A percentile compares a stretch with the other conserved stretches of the same genome.
Conservation (phyloP, 1,284 basidiomycete species). For the Austroboletus olivaceoglutinosus region DNA sequence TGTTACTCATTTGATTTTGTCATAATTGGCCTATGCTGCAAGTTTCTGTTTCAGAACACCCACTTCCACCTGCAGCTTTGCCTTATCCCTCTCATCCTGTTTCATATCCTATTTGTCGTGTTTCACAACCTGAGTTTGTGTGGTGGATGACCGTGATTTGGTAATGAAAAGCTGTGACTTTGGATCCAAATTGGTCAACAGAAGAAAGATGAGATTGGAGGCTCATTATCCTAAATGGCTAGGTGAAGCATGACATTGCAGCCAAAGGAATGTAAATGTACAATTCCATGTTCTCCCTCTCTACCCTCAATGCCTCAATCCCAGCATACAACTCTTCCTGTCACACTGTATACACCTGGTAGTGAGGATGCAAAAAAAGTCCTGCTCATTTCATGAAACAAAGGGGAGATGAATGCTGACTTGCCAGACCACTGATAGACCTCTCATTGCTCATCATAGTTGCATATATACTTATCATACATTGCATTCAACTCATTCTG, state of each 20-base stretch:
- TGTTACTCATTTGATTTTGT: slow-evolving; percentile 95
- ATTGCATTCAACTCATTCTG: slow-evolving; percentile 95
- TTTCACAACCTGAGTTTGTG: slow-evolving; percentile 20
- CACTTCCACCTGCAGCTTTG: slow-evolving; percentile 55
- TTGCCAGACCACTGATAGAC: background rate
- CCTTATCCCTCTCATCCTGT: slow-evolving; percentile 16
- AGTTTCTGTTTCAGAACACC: slow-evolving; percentile 66
- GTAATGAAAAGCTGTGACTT: slow-evolving; percentile 13
- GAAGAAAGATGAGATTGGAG: slow-evolving; percentile 63
- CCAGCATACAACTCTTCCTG: slow-evolving; percentile 91
- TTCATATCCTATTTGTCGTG: slow-evolving; percentile 18
- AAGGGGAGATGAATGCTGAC: background rate
- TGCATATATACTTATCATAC: slow-evolving; percentile 92
- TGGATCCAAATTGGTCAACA: slow-evolving; percentile 43
- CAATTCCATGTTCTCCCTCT: slow-evolving; percentile 74
- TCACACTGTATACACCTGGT: background rate
- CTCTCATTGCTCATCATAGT: slow-evolving; percentile 87
- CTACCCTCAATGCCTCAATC: slow-evolving; percentile 84
- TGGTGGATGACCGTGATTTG: slow-evolving; percentile 23
- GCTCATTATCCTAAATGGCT: slow-evolving; percentile 62
- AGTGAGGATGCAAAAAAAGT: slow-evolving; percentile 43
- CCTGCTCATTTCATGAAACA: slow-evolving; percentile 73
- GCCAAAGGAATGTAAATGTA: slow-evolving; percentile 34
- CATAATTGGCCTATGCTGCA: slow-evolving; percentile 80
- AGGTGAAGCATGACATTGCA: background rate